Evolutionary conservation across 2,329 filamentous ascomycete species (phyloP), one percentile per base, ranked within the genome.

Genomic region (Albifimbria verrucaria): DNA sequence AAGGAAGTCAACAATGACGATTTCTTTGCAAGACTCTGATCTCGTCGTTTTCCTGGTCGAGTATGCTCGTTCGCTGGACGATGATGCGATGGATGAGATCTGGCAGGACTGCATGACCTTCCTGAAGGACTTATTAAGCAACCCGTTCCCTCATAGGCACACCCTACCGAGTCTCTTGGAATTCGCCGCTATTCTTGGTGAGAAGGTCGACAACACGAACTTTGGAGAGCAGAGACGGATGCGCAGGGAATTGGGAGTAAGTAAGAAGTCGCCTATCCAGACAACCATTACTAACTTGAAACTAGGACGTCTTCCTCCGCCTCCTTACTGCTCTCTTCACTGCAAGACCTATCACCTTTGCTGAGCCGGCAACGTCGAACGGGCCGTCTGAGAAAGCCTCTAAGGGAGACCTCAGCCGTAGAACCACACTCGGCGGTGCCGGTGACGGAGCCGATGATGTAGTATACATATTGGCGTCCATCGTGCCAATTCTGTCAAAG

Each of bases 31-130:
- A 51, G 92, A 97, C 63, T 82, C 84, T 1, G 92, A 97, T 63
- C 77, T 99, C 11, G 90, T 93, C 9, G 83, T 88, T 9, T 99
- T 99, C 68, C 72, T 97, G 44, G 89, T 96, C 7, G 89, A 94
- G 57, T 99, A 99, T 69, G 88, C 92, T 1, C 83, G 83, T 25
- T 94, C 92, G 0, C 78, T 97, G 12, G 94, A 99, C 65, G 94
- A 99, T 63, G 94, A 99, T 74, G 89, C 94, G 17, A 93, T 97
- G 81, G 94, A 99, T 63, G 94, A 99, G 71, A 96, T 99, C 48
- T 99, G 94, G 94, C 81, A 86, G 41, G 93, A 99, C 67, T 99
- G 93, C 68, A 91, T 92, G 63, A 83, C 88, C 0, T 99, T 99
- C 69, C 71, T 97, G 55, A 88, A 86, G 57, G 95, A 99, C 66